phyloP scores from a whole-genome alignment of 768 basidiomycete species.

The Termitomyces sp. region DNA sequence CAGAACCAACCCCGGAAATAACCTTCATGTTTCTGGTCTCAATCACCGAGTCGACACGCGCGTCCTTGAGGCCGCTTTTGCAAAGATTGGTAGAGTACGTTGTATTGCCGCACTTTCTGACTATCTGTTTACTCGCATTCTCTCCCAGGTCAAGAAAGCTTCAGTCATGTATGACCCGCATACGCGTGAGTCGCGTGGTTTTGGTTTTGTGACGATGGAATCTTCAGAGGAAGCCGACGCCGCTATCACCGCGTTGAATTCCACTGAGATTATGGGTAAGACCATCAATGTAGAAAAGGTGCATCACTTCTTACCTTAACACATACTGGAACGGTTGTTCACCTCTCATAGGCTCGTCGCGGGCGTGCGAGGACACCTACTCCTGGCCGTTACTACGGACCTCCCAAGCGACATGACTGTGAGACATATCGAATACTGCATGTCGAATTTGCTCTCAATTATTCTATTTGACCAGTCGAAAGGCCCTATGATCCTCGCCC shows the following conservation, averaged over 20 bases:
- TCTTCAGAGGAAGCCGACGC: constrained; percentile 86
- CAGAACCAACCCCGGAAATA: constrained; percentile 64
- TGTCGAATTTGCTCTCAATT: constrained; percentile 3
- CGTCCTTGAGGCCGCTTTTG: constrained; percentile 84
- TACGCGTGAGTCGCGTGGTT: constrained; percentile 57
- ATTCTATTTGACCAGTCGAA: constrained; percentile 45
- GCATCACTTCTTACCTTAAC: constrained; percentile 1
- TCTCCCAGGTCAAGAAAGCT: constrained; percentile 59
- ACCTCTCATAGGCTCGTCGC: constrained; percentile 62
- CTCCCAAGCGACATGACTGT: constrained; percentile 77
- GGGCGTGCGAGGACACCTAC: constrained; percentile 90
- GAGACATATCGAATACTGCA: constrained; percentile 17
- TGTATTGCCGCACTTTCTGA: not conserved
- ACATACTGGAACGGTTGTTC: not conserved
- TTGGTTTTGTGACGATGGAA: constrained; percentile 80
- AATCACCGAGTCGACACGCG: constrained; percentile 64
- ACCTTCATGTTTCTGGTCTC: constrained; percentile 56
- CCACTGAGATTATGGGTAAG: constrained; percentile 85
- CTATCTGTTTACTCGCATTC: not conserved
- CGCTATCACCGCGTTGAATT: constrained; percentile 78
- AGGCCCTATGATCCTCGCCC: constrained; percentile 90
- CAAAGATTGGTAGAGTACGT: constrained; percentile 81
- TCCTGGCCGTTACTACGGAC: constrained; percentile 91
- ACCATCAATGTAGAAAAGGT: constrained; percentile 87
- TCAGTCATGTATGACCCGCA: constrained; percentile 71